phyloP scores from a whole-genome alignment of 495 filamentous ascomycete species.

The Tirmania nivea region DNA sequence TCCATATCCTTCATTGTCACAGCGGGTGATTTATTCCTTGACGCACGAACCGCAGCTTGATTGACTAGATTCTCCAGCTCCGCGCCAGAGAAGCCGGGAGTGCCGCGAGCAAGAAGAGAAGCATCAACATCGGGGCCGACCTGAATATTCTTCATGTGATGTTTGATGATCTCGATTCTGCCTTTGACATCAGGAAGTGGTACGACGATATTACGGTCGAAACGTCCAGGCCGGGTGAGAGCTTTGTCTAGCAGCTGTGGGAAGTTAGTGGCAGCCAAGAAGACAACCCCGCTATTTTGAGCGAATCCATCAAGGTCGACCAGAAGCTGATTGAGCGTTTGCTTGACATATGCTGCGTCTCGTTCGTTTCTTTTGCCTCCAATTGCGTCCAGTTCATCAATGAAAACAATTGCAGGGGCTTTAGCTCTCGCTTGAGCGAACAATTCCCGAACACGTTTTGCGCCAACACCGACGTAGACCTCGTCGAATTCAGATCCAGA shows the following conservation, averaged over 20 bases:
- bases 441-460: constrained; percentile 92
- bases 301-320: constrained; percentile 98
- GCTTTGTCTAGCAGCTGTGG: constrained; percentile 87
- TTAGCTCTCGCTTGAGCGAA: constrained; percentile 72
- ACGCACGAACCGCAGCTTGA: constrained; percentile 80
- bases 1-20: constrained; percentile 70
- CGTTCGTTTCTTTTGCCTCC: constrained; percentile 81
- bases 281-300: constrained; percentile 79
- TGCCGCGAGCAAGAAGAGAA: constrained; percentile 59
- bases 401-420: constrained; percentile 90
- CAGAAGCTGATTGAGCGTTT: constrained; percentile 89
- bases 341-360: constrained; percentile 89
- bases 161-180: constrained; percentile 70
- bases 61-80: constrained; percentile 94
- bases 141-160: constrained; percentile 78
- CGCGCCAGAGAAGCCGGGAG: constrained; percentile 80
- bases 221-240: constrained; percentile 78
- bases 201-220: constrained; percentile 76
- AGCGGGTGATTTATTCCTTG: constrained; percentile 47
- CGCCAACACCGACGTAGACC: constrained; percentile 92
- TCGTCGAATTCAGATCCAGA: constrained; percentile 97
- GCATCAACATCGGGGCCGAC: constrained; percentile 58
- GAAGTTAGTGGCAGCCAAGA: constrained; percentile 90
- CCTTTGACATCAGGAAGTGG: constrained; percentile 89
- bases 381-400: constrained; percentile 92